Conservation (phyloP, 202 grass and related monocot genomes). For the Schoenoplectus triqueter region DNA sequence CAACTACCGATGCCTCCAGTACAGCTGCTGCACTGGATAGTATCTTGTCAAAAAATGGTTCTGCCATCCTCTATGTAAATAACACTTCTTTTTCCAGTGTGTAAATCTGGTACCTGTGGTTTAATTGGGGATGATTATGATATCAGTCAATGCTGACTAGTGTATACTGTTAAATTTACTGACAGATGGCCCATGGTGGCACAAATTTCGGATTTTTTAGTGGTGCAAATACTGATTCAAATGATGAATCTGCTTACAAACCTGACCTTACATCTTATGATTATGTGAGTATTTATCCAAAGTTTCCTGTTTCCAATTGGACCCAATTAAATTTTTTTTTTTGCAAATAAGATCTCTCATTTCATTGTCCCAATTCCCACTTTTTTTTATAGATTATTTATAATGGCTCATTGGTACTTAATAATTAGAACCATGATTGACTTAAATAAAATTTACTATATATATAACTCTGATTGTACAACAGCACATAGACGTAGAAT, state of each 20-base stretch:
- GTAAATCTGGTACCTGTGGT: constrained; percentile 41
- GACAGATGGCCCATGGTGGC: constrained; percentile 98
- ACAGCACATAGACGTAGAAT: not conserved
- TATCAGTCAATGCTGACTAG: constrained; percentile 34
- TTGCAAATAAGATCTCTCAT: not conserved
- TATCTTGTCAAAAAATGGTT: constrained; percentile 85
- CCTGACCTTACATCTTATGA: constrained; percentile 93
- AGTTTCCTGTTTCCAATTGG: constrained; percentile 23
- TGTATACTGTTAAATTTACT: constrained; percentile 9
- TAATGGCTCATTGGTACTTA: constrained; percentile 23
- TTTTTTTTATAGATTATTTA: constrained; percentile 39
- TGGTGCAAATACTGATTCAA: constrained; percentile 97
- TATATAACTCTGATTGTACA: constrained; percentile 11
- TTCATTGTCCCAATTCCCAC: constrained; percentile 7
- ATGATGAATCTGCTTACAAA: constrained; percentile 89
- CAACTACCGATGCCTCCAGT: constrained; percentile 61
- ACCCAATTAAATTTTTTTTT: not conserved
- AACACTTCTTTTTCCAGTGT: constrained; percentile 36
- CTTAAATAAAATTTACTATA: not conserved
- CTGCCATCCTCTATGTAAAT: constrained; percentile 93
- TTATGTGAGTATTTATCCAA: constrained; percentile 62
- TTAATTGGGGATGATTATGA: constrained; percentile 39
- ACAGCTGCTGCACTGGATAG: constrained; percentile 70
- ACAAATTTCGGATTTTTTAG: constrained; percentile 94
- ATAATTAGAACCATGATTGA: not conserved